These are phyloP conservation scores for Carex parvula DNA, from an alignment of 176 grass and related monocot species.

Conservation along the genomic window DNA sequence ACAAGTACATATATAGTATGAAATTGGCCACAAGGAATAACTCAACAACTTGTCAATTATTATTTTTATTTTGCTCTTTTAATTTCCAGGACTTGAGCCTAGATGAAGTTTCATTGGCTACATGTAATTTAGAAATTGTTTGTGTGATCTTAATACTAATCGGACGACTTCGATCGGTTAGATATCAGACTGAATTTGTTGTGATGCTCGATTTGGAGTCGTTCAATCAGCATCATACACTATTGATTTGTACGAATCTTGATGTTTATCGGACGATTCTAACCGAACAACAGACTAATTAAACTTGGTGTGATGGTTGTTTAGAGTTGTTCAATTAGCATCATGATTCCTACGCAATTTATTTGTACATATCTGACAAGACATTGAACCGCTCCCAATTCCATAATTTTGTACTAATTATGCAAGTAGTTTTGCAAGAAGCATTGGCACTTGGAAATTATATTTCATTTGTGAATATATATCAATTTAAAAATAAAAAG, in stretches of 20 bases:
- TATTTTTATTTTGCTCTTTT: neutral
- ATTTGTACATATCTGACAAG: too few relatives aligned
- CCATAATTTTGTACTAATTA: neutral
- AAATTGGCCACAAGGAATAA: slow-evolving; percentile 25
- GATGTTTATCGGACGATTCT: too few relatives aligned
- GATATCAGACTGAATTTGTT: too few relatives aligned
- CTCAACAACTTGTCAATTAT: slow-evolving; percentile 23
- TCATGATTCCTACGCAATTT: too few relatives aligned
- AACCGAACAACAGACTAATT: too few relatives aligned
- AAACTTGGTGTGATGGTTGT: too few relatives aligned
- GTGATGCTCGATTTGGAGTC: too few relatives aligned
- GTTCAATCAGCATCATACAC: neutral
- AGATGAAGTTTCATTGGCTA: slow-evolving; percentile 23
- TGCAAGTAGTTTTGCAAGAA: neutral
- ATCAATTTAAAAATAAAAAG: neutral
- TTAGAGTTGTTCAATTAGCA: too few relatives aligned
- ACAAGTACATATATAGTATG: neutral
- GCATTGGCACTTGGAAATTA: neutral
- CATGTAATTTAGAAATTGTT: neutral
- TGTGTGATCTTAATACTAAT: too few relatives aligned
- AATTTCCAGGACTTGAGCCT: neutral
- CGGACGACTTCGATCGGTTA: too few relatives aligned
- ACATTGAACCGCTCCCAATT: too few relatives aligned
- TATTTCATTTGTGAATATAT: neutral
- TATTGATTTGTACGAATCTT: too few relatives aligned